A percentile compares a stretch with the other conserved stretches of the same genome.
Conservation (phyloP, 1,284 basidiomycete genomes). For the Cutaneotrichosporon cutaneum region DNA sequence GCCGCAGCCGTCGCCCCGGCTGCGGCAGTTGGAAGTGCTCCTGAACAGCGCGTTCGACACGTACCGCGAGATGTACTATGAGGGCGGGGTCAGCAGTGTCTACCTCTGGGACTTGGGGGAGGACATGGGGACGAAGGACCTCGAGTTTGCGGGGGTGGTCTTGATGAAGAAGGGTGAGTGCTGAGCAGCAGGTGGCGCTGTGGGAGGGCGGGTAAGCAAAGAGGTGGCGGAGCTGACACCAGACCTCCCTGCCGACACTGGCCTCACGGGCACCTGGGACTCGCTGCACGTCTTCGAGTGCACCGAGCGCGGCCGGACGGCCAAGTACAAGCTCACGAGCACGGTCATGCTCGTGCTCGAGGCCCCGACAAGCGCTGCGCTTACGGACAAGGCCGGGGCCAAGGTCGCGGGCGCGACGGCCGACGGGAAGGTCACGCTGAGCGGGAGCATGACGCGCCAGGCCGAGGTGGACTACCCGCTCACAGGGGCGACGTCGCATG, state of each 20-base stretch:
- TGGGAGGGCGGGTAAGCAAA: no score
- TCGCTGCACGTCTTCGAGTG: constrained; percentile 98
- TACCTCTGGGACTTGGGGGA: constrained; percentile 99
- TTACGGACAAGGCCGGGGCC: constrained; percentile 46
- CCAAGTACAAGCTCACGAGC: constrained; percentile 95
- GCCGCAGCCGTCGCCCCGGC: constrained; percentile 74
- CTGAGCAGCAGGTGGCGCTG: not conserved
- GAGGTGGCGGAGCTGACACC: constrained; percentile 12
- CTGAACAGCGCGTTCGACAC: constrained; percentile 97
- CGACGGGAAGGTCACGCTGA: constrained; percentile 76
- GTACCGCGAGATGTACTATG: constrained; percentile 97
- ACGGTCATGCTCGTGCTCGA: constrained; percentile 96
- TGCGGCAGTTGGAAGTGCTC: constrained; percentile 86
- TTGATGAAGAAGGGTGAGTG: constrained; percentile 88
- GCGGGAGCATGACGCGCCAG: constrained; percentile 96
- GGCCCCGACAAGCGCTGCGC: constrained; percentile 56
- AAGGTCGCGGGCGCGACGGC: constrained; percentile 41
- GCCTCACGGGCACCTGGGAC: constrained; percentile 70
- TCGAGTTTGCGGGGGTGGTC: constrained; percentile 87
- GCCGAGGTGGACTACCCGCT: constrained; percentile 82
- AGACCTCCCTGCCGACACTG: constrained; percentile 23
- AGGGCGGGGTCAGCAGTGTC: constrained; percentile 94
- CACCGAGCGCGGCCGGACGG: constrained; percentile 80
- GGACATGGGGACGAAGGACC: constrained; percentile 55
- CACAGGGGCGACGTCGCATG: constrained; percentile 73